Base-by-base conservation (phyloP, 2,329 filamentous ascomycete species). In the Bipolaris bicolor region DNA sequence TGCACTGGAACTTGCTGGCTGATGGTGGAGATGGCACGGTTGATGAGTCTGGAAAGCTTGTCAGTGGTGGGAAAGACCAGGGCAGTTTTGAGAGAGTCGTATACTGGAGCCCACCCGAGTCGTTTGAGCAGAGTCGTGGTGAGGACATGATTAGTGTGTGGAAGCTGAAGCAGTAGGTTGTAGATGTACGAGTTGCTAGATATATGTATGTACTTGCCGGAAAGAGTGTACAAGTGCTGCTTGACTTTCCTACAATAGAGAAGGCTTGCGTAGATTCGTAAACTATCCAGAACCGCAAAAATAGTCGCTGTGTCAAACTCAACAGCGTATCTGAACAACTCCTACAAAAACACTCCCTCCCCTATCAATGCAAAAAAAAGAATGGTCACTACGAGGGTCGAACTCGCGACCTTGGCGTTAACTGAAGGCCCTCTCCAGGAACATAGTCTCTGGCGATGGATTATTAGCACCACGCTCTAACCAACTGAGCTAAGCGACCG, bases 321-420 rank as follows among this genome's bases (percentile, higher is more conserved):
- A 29, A 3, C 26, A 29, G 26, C 26, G 9, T 29, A 29, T 29
- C 1, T 29, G 9, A 10, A 9, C 9, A 29, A 29, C 7, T 29
- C 9, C 26, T 29, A 10, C 7, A 6, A 29, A 10, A 29, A 29
- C 26, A 10, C 9, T 10, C 7, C 1, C 7, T 29, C 7, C 26
- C 24, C 24, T 26, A 5, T 26, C 26, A 9, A 1, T 4, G 15
- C 43, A 39, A 39, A 50, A 49, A 55, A 43, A 49, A 3, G 3
- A 49, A 29, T 65, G 63, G 63, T 65, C 63, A 65, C 61, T 65
- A 65, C 58, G 63, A 57, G 63, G 63, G 61, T 65, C 63, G 63
- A 46, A 46, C 43, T 46, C 43, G 43, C 43, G 43, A 46, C 43
- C 43, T 46, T 46, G 43, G 43, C 26, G 26, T 26, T 26, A 26